A percentile compares a stretch with the other conserved stretches of the same genome.
phyloP scores from a whole-genome alignment of 2,329 filamentous ascomycete species.

The Aspergillus sp. region DNA sequence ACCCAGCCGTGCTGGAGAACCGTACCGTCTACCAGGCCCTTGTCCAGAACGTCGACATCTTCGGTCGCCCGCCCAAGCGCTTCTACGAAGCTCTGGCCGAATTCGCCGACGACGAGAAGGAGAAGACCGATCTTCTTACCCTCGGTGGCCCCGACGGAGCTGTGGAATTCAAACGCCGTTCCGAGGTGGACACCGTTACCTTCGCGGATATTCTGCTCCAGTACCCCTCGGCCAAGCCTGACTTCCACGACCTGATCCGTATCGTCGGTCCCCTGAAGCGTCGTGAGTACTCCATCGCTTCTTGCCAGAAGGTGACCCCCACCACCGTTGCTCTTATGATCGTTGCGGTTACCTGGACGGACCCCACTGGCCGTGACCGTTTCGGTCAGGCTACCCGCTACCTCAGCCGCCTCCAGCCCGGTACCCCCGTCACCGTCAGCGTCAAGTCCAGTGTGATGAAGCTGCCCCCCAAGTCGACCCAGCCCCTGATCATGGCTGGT shows the following conservation, averaged over 20 bases:
- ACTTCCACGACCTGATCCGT: conserved; percentile 82
- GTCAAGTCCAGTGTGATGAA: conserved; percentile 99
- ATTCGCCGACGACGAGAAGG: conserved; percentile 77
- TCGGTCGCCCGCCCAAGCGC: conserved; percentile 92
- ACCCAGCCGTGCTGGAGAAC: conserved; percentile 72
- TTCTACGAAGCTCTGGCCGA: conserved; percentile 94
- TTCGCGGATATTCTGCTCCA: conserved; percentile 89
- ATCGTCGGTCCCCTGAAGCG: conserved; percentile 93
- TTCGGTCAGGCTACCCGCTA: conserved; percentile 93
- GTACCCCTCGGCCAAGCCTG: conserved; percentile 84
- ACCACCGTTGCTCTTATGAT: conserved; percentile 92
- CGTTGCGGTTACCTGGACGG: conserved; percentile 94
- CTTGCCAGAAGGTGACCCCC: conserved; percentile 90
- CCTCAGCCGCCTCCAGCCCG: conserved; percentile 73
- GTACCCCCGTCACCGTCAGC: conserved; percentile 80
- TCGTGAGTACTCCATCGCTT: conserved; percentile 98
- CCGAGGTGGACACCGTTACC: conserved; percentile 87
- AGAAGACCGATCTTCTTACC: conserved; percentile 76
- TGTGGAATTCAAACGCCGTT: conserved; percentile 86
- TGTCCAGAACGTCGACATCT: conserved; percentile 91
- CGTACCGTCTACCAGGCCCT: conserved; percentile 92
- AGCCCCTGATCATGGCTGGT: conserved; percentile 97
- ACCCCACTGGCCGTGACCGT: conserved; percentile 81
- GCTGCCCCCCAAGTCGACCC: conserved; percentile 81
- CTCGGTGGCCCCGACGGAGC: conserved; percentile 78